Percentiles rank a stretch among this genome's conserved stretches.
Evolutionary conservation across 208 protist species (phyloP).

Genomic region (Leishmania gerbilli): DNA sequence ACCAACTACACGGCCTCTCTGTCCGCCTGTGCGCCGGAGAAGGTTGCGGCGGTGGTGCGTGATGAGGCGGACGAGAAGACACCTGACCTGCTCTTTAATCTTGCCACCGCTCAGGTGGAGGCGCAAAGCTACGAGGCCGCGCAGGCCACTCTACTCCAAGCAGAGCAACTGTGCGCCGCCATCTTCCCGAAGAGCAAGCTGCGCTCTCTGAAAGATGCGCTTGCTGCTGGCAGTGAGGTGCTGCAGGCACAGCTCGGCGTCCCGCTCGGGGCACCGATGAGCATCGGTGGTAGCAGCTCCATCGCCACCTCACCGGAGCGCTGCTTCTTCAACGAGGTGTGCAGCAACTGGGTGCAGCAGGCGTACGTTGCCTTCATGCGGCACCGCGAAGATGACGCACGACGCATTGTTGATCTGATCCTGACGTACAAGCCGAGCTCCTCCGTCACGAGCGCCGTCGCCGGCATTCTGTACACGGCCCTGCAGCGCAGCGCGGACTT

Average conservation of each 20-base stretch:
- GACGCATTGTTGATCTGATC: conserved; percentile 49
- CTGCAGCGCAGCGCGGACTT: conserved; percentile 62
- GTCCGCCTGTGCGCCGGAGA: conserved; percentile 36
- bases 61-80: conserved; percentile 66
- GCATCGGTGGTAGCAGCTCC: neutral
- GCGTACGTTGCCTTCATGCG: conserved; percentile 63
- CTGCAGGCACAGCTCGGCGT: conserved; percentile 34
- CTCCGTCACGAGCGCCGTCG: conserved; percentile 61
- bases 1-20: conserved; percentile 81
- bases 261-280: conserved; percentile 9
- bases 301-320: conserved; percentile 43
- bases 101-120: conserved; percentile 71
- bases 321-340: conserved; percentile 80
- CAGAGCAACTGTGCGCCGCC: conserved; percentile 54
- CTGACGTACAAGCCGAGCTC: conserved; percentile 61
- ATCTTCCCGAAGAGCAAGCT: conserved; percentile 52
- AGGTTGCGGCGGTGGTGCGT: conserved; percentile 40
- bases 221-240: conserved; percentile 33
- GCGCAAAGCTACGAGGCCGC: conserved; percentile 53
- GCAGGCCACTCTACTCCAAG: conserved; percentile 58
- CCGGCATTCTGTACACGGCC: conserved; percentile 73
- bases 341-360: conserved; percentile 81
- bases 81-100: conserved; percentile 80
- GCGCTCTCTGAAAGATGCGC: conserved; percentile 54
- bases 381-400: conserved; percentile 55